A percentile compares a stretch with the other conserved stretches of the same genome.
phyloP scores from a whole-genome alignment of 345 rosid genomes.

The Eucalyptus marginata region DNA sequence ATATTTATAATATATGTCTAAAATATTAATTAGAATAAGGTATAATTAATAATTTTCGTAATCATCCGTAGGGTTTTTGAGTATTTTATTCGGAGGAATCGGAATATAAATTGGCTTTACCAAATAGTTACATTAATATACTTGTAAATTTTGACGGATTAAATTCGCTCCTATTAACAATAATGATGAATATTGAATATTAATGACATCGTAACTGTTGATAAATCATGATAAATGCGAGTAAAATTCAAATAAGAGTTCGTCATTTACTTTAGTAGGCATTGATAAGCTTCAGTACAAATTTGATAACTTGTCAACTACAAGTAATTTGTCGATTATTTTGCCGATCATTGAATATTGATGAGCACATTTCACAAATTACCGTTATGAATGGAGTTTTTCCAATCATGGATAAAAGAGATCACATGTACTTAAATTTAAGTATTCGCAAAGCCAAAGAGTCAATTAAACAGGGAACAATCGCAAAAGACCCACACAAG shows the following conservation, averaged over 20 bases:
- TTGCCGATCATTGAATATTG: accelerated
- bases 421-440: no score
- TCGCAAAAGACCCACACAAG: background rate
- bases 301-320: no score
- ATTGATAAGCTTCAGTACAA: background rate
- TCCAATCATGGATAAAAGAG: background rate
- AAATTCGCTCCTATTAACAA: background rate
- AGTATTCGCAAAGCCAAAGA: no score
- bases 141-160: background rate
- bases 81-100: background rate
- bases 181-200: background rate
- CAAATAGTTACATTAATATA: background rate
- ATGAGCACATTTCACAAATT: background rate
- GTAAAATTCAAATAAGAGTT: background rate
- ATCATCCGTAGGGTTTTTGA: background rate
- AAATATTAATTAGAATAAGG: background rate
- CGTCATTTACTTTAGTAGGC: background rate
- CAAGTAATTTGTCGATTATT: accelerated
- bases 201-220: background rate
- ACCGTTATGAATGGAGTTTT: background rate
- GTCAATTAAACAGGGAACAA: background rate
- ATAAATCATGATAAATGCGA: background rate
- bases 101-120: background rate
- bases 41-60: background rate
- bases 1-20: background rate